Evolutionary conservation across 2,329 filamentous ascomycete genomes (phyloP).

Genomic region (Didymella segeticola): DNA sequence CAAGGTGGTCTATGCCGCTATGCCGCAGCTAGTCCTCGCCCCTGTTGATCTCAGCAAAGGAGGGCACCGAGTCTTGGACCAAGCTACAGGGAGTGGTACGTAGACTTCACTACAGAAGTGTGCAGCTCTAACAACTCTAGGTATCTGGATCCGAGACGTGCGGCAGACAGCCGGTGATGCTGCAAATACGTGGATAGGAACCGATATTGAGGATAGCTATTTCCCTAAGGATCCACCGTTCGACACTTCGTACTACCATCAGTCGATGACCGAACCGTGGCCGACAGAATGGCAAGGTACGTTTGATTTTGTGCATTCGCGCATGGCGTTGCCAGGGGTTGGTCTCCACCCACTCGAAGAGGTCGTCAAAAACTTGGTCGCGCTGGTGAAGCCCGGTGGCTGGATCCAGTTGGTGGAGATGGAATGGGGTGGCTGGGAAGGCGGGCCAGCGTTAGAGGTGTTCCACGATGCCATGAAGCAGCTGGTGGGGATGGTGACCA

Average conservation of each 20-base stretch:
- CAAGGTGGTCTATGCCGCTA: constrained; percentile 9
- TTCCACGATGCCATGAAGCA: constrained; percentile 18
- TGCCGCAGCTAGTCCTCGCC: constrained; percentile 13
- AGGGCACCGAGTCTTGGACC: constrained; percentile 15
- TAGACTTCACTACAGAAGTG: not conserved
- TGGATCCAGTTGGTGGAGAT: constrained; percentile 25
- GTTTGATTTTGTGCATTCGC: constrained; percentile 26
- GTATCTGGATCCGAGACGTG: constrained; percentile 12
- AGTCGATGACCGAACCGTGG: constrained; percentile 23
- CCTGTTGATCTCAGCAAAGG: constrained; percentile 15
- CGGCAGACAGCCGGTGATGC: constrained; percentile 1
- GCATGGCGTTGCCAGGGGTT: constrained; percentile 19
- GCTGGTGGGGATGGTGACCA: constrained; percentile 18
- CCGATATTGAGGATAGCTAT: constrained; percentile 19
- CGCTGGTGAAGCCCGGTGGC: constrained; percentile 20
- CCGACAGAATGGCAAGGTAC: constrained; percentile 14
- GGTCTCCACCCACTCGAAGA: constrained; percentile 15
- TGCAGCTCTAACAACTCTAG: not conserved
- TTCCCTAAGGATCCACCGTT: constrained; percentile 10
- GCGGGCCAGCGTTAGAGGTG: constrained; percentile 5
- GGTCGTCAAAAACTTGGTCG: constrained; percentile 16
- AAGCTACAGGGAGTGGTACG: constrained; percentile 19
- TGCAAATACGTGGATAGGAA: constrained; percentile 13
- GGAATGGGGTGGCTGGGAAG: constrained; percentile 17
- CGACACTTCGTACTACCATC: constrained; percentile 15